A percentile compares a stretch with the other conserved stretches of the same genome.
phyloP scores from a whole-genome alignment of 2,329 filamentous ascomycete genomes.

The Botrytis aclada region DNA sequence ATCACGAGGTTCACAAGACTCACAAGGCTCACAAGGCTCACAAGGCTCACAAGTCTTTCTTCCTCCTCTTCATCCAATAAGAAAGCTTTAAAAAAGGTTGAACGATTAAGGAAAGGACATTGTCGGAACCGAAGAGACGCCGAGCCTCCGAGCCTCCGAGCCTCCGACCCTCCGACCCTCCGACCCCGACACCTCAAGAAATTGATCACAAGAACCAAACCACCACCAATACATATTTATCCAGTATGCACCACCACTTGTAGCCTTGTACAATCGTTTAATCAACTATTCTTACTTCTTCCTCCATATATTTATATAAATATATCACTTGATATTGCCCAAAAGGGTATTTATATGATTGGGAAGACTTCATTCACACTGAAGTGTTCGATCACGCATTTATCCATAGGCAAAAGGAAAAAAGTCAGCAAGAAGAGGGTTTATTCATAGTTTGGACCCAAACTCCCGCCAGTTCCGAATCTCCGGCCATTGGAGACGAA shows the following conservation, averaged over 20 bases:
- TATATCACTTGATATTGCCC: neutral
- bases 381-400: neutral
- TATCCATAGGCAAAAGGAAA: too few species aligned
- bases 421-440: neutral
- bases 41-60: neutral
- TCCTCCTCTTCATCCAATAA: neutral
- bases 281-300: neutral
- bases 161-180: neutral
- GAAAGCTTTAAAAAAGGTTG: neutral
- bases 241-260: neutral
- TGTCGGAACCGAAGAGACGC: constrained; percentile 5
- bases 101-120: neutral
- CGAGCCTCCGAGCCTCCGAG: constrained; percentile 9
- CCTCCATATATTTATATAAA: too few species aligned
- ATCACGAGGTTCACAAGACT: neutral
- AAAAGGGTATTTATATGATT: neutral
- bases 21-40: neutral
- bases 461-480: neutral
- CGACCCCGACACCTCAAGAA: neutral
- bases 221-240: neutral
- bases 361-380: neutral
- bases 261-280: neutral
- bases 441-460: neutral
- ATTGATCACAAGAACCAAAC: neutral
- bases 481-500: neutral